phyloP scores from a whole-genome alignment of 2,329 filamentous ascomycete genomes.

The Cadophora sp. region DNA sequence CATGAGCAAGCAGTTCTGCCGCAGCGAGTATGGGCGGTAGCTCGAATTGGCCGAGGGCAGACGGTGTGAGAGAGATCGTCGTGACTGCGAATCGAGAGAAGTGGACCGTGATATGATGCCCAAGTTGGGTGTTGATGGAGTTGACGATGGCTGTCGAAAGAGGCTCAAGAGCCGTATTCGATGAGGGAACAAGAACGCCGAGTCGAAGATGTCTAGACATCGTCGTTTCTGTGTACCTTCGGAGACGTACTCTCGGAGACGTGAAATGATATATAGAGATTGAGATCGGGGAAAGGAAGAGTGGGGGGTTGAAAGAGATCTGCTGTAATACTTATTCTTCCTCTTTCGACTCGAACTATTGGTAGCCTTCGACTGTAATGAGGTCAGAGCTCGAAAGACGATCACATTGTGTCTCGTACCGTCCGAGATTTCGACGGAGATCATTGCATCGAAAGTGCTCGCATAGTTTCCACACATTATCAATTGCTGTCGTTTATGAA shows the following conservation, averaged over 20 bases:
- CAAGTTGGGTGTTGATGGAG: slow-evolving; percentile 37
- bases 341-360: background rate
- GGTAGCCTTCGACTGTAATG: background rate
- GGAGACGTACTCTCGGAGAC: too few relatives aligned
- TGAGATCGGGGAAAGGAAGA: background rate
- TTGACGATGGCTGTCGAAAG: slow-evolving; percentile 48
- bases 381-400: background rate
- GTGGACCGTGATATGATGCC: slow-evolving; percentile 47
- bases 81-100: slow-evolving; percentile 52
- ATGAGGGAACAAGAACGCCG: slow-evolving; percentile 52
- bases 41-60: slow-evolving; percentile 46
- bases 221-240: background rate
- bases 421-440: background rate
- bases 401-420: background rate
- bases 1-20: slow-evolving; percentile 47
- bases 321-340: background rate
- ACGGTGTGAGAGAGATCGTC: slow-evolving; percentile 46
- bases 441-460: background rate
- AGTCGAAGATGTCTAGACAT: slow-evolving; percentile 37
- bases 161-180: slow-evolving; percentile 53
- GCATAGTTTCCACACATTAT: background rate
- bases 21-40: slow-evolving; percentile 43
- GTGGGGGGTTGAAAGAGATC: background rate
- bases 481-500: background rate
- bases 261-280: background rate